Conservation (phyloP, 306 rosid species). For the Adenanthera pavonina region DNA sequence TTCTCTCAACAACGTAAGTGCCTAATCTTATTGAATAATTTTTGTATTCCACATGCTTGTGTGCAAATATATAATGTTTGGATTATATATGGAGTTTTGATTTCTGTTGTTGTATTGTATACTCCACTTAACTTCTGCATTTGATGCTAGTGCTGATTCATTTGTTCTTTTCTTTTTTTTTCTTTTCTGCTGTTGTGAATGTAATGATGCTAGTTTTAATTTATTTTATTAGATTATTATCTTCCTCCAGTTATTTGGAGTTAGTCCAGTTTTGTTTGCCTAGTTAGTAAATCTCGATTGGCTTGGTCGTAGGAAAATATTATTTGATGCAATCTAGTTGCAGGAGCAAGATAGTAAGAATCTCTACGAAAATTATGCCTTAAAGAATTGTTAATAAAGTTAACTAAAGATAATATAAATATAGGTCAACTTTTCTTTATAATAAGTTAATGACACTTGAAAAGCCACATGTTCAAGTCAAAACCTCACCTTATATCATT, state of each 20-base stretch:
- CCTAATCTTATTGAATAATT: background rate
- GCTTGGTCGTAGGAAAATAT: background rate
- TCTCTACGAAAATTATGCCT: background rate
- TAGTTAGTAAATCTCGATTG: background rate
- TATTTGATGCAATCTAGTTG: background rate
- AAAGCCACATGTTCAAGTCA: background rate
- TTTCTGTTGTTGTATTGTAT: background rate
- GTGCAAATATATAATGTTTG: background rate
- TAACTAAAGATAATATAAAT: background rate
- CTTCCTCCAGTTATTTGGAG: slow-evolving; percentile 16
- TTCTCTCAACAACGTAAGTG: background rate
- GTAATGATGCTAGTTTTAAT: background rate
- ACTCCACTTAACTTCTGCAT: background rate
- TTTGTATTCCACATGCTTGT: background rate
- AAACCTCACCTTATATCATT: background rate
- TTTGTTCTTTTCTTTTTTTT: background rate
- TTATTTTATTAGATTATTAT: background rate
- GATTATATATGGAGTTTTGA: background rate
- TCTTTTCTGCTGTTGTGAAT: background rate
- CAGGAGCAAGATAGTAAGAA: background rate
- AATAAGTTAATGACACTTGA: background rate
- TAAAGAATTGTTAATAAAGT: background rate
- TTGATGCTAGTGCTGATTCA: background rate
- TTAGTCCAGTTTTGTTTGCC: background rate
- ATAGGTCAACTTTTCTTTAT: background rate